Conservation (phyloP, 169 alveolate species). For the Besnoitia besnoiti region DNA sequence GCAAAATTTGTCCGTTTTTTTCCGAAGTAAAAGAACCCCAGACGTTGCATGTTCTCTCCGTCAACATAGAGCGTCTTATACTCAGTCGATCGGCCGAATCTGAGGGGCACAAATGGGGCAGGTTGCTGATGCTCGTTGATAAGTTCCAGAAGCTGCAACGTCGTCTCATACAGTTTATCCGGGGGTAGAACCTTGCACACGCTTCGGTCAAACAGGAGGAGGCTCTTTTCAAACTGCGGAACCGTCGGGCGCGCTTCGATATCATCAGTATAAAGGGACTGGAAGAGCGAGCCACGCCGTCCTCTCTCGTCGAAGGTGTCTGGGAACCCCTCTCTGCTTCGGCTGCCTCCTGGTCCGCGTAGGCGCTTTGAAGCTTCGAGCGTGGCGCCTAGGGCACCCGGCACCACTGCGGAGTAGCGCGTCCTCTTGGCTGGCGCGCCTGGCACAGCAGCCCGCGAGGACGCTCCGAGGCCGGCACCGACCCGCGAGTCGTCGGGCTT, state of each 20-base stretch:
- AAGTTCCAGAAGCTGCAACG: neutral
- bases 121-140: constrained; percentile 1
- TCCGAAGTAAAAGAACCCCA: neutral
- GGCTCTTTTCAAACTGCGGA: neutral
- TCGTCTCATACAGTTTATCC: neutral
- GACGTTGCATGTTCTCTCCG: neutral
- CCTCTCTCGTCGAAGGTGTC: too few relatives aligned
- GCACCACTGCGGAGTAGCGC: too few relatives aligned
- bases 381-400: too few relatives aligned
- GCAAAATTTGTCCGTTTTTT: neutral
- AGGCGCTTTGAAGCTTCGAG: too few relatives aligned
- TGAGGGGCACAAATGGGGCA: neutral
- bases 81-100: neutral
- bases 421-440: too few relatives aligned
- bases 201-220: neutral
- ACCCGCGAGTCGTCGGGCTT: too few relatives aligned
- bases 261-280: too few relatives aligned
- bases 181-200: neutral
- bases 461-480: neutral
- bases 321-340: too few relatives aligned
- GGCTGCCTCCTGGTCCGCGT: too few relatives aligned
- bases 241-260: too few relatives aligned
- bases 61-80: neutral
- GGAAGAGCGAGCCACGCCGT: too few relatives aligned
- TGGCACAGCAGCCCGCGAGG: neutral